These are phyloP conservation scores for Xylariaceae sp. DNA, from an alignment of 2,329 filamentous ascomycete species.

Conservation along the genomic window DNA sequence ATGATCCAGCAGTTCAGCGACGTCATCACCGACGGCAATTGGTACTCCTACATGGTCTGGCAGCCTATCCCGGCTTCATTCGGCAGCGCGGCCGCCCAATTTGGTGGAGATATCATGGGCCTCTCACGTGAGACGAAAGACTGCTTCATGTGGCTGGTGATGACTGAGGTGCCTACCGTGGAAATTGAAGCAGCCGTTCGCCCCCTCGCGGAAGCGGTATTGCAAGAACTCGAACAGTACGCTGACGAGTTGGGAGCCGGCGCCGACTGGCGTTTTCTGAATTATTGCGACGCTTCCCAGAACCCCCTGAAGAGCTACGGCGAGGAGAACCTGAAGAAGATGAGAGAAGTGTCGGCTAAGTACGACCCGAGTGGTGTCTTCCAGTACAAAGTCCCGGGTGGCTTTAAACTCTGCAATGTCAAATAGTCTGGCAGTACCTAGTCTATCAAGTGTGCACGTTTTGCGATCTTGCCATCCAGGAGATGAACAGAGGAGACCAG, in stretches of 20 bases:
- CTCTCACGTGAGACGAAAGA: no score
- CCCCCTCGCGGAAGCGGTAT: no score
- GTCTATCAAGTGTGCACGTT: no score
- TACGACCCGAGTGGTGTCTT: constrained; percentile 23
- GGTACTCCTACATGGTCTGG: constrained; percentile 22
- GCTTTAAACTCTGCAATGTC: constrained; percentile 12
- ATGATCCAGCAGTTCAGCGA: constrained; percentile 20
- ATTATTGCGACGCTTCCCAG: constrained; percentile 30
- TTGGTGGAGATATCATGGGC: no score
- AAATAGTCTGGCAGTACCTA: not conserved
- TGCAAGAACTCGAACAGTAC: constrained; percentile 4
- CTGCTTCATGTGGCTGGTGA: no score
- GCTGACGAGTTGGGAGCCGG: constrained; percentile 1
- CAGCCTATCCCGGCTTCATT: constrained; percentile 25
- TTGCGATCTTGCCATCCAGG: no score
- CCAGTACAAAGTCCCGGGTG: constrained; percentile 17
- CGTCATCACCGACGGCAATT: constrained; percentile 12
- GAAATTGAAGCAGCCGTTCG: no score
- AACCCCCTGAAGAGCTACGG: constrained; percentile 28
- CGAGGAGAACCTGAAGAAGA: constrained; percentile 19
- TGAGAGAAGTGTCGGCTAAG: constrained; percentile 14
- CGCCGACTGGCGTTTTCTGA: constrained; percentile 26
- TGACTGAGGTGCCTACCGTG: no score
- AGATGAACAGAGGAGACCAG: no score
- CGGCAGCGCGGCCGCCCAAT: no score